phyloP scores from a whole-genome alignment of 371 early-diverging fungal species.

The Mucor lusitanicus region DNA sequence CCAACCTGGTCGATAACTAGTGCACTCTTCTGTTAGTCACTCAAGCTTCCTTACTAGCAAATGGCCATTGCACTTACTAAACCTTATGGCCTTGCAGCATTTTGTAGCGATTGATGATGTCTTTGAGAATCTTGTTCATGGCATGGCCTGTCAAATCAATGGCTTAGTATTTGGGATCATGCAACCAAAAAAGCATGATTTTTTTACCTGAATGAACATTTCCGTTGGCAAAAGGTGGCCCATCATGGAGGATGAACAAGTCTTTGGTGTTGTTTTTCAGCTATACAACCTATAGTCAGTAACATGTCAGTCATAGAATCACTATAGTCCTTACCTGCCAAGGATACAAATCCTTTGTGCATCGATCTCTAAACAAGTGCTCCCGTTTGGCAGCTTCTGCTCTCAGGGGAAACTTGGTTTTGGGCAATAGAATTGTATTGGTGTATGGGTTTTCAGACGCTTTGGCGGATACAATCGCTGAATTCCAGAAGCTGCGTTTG shows the following conservation, averaged over 20 bases:
- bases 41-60: neutral
- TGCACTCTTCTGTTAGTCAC: neutral
- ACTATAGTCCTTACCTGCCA: slow-evolving; percentile 73
- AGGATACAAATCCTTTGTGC: slow-evolving; percentile 68
- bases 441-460: slow-evolving; percentile 47
- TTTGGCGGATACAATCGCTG: slow-evolving; percentile 9
- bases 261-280: slow-evolving; percentile 65
- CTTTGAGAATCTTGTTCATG: slow-evolving; percentile 93
- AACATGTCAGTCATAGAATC: too few relatives aligned
- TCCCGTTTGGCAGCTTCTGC: slow-evolving; percentile 71
- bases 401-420: slow-evolving; percentile 73
- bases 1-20: slow-evolving; percentile 91
- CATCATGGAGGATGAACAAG: slow-evolving; percentile 89
- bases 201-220: slow-evolving; percentile 80
- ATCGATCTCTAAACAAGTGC: slow-evolving; percentile 61
- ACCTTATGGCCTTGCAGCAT: slow-evolving; percentile 86
- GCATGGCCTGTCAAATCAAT: slow-evolving; percentile 71
- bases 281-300: slow-evolving; percentile 9
- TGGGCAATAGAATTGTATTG: slow-evolving; percentile 71
- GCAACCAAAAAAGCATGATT: neutral
- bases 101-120: slow-evolving; percentile 87
- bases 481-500: slow-evolving; percentile 3
- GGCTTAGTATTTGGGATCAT: neutral
- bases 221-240: slow-evolving; percentile 98
- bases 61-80: slow-evolving; percentile 45